A percentile compares a stretch with the other conserved stretches of the same genome.
Evolutionary conservation across 805 yeast genomes (phyloP).

Genomic region (Candida maesae): DNA sequence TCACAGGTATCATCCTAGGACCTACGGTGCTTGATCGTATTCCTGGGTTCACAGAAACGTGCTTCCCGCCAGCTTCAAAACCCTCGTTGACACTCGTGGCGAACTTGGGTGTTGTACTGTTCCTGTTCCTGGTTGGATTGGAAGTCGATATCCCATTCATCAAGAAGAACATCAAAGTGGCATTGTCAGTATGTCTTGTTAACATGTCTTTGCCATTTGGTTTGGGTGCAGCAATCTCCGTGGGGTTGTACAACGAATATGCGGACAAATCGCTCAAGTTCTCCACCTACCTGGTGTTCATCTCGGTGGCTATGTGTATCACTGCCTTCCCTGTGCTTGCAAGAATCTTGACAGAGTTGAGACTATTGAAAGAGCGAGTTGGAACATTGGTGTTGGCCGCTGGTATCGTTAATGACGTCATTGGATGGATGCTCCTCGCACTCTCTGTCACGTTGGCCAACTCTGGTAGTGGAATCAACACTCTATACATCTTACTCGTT

Average conservation of each 20-base stretch:
- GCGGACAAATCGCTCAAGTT: slow-evolving; percentile 43
- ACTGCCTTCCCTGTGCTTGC: slow-evolving; percentile 86
- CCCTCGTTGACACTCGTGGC: slow-evolving; percentile 66
- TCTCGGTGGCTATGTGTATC: slow-evolving; percentile 79
- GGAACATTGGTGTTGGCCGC: slow-evolving; percentile 76
- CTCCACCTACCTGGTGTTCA: slow-evolving; percentile 74
- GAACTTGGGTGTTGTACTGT: slow-evolving; percentile 68
- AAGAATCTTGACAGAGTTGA: slow-evolving; percentile 69
- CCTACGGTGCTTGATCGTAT: slow-evolving; percentile 73
- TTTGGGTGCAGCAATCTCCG: slow-evolving; percentile 67
- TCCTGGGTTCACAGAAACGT: slow-evolving; percentile 58
- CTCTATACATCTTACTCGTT: slow-evolving; percentile 64
- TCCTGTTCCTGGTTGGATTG: slow-evolving; percentile 72
- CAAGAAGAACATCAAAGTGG: slow-evolving; percentile 54
- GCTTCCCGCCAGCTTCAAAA: slow-evolving; percentile 62
- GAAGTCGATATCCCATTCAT: slow-evolving; percentile 73
- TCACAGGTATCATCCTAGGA: slow-evolving; percentile 71
- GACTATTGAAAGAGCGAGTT: slow-evolving; percentile 67
- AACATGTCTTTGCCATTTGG: slow-evolving; percentile 81
- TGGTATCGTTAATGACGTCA: slow-evolving; percentile 73
- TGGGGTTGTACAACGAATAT: slow-evolving; percentile 44
- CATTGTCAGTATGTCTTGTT: slow-evolving; percentile 63
- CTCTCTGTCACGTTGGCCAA: slow-evolving; percentile 73
- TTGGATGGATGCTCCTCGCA: slow-evolving; percentile 81
- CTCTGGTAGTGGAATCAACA: slow-evolving; percentile 61